Base-by-base conservation (phyloP, 2,329 filamentous ascomycete genomes). In the Sodiomyces alkalinus region DNA sequence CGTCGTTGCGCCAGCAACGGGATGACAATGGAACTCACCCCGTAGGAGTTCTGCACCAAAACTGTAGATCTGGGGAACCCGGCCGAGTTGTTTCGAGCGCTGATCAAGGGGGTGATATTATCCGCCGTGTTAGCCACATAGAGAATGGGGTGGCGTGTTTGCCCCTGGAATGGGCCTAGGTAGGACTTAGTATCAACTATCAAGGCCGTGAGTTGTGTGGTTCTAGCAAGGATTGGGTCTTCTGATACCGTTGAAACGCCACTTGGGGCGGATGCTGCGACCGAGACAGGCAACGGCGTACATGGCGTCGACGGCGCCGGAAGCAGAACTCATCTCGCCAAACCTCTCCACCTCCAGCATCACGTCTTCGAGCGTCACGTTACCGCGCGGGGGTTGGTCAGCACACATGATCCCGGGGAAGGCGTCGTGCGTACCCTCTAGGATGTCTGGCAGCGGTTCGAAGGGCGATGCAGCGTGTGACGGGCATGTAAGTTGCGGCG, bases 11-110 rank as follows among this genome's bases (percentile, higher is more conserved):
- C 6, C 17, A n/a, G n/a, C n/a, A n/a, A n/a, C n/a, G n/a, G n/a
- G n/a, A n/a, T n/a, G n/a, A n/a, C 8, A 12, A 10, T 10, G 7
- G 5, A 7, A 45, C 58, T 46, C 49, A 63, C 62, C 4, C 64
- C 64, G 22, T 60, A 67, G 1, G 58, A 57, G 24, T 66, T 58
- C 38, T 65, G 61, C 9, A 57, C 49, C 16, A 68, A 41, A 5
- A 68, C 45, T 1, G 53, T 50, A 0, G 61, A 64, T 10, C 51
- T 53, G 0, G 50, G 49, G 28, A 67, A 68, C 0, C 52, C 48
- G 3, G 43, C 46, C 11, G 46, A 56, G 46, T 60, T 59, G 32
- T 56, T 59, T n/a, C 48, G 33, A 4, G 61, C 59, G 34, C 56
- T 61, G 12, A 53, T 38, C 3, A 56, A 38, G 12, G 61, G 61